Conservation (phyloP, 345 rosid species). For the Syzygium aromaticum region DNA sequence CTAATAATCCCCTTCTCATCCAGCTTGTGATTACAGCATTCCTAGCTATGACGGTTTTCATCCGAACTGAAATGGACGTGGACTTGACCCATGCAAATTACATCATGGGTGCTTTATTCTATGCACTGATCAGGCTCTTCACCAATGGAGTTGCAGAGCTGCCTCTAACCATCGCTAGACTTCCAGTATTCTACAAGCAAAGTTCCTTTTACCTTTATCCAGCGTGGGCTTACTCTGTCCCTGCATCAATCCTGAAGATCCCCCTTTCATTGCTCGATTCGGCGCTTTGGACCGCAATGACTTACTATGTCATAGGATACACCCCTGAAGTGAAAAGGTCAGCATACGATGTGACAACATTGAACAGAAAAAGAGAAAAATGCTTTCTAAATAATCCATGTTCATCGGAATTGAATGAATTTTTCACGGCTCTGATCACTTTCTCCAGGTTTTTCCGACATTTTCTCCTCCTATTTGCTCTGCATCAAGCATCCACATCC, state of each 20-base stretch:
- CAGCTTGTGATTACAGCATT: constrained; percentile 42
- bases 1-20: background rate
- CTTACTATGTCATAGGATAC: constrained; percentile 79
- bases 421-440: background rate
- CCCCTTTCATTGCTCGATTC: constrained; percentile 51
- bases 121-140: constrained; percentile 27
- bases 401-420: background rate
- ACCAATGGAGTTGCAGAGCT: constrained; percentile 49
- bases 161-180: constrained; percentile 35
- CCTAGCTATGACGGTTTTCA: constrained; percentile 49
- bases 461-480: constrained; percentile 40
- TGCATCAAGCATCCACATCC: constrained; percentile 56
- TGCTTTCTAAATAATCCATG: background rate
- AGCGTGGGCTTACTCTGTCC: constrained; percentile 62
- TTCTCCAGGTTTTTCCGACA: constrained; percentile 60
- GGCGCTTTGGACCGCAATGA: constrained; percentile 45
- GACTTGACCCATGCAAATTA: constrained; percentile 38
- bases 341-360: background rate
- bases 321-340: constrained; percentile 66
- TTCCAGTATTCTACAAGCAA: constrained; percentile 56
- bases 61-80: constrained; percentile 28
- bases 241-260: constrained; percentile 35
- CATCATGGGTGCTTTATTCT: constrained; percentile 45
- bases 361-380: background rate
- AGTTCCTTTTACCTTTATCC: constrained; percentile 47